Conservation (phyloP, 2,329 filamentous ascomycete genomes). For the Clarireedia homoeocarpa region DNA sequence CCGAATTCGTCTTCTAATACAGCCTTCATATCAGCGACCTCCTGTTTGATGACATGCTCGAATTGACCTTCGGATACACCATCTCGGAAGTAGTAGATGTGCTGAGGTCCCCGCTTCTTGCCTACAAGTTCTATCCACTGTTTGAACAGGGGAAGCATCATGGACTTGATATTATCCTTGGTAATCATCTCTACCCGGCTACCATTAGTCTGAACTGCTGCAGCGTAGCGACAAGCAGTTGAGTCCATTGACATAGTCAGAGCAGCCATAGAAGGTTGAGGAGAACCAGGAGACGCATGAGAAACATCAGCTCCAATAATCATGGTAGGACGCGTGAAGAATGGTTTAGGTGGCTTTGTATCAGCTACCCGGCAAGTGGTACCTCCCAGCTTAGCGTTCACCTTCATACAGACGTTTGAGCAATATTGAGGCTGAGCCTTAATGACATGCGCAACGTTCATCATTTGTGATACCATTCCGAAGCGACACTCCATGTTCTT, state of each 20-base stretch:
- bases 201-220: slow-evolving; percentile 75
- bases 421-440: slow-evolving; percentile 75
- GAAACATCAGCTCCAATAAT: slow-evolving; percentile 86
- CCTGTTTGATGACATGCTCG: slow-evolving; percentile 66
- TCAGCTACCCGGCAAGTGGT: slow-evolving; percentile 46
- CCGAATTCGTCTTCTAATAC: slow-evolving; percentile 38
- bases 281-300: slow-evolving; percentile 64
- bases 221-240: slow-evolving; percentile 66
- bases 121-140: slow-evolving; percentile 55
- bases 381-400: slow-evolving; percentile 92
- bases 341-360: slow-evolving; percentile 21
- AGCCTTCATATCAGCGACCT: slow-evolving; percentile 63
- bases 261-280: slow-evolving; percentile 70
- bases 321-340: slow-evolving; percentile 56
- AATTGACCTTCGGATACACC: slow-evolving; percentile 88
- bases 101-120: slow-evolving; percentile 49
- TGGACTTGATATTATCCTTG: slow-evolving; percentile 52
- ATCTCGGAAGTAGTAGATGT: slow-evolving; percentile 88
- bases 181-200: slow-evolving; percentile 73
- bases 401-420: slow-evolving; percentile 92
- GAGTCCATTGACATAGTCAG: slow-evolving; percentile 75
- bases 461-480: slow-evolving; percentile 71
- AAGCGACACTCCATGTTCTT: slow-evolving; percentile 79
- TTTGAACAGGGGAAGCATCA: slow-evolving; percentile 56
- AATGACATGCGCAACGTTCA: slow-evolving; percentile 62